Evolutionary conservation across 2,329 filamentous ascomycete genomes (phyloP).

Genomic region (Harringtonia aguacate): DNA sequence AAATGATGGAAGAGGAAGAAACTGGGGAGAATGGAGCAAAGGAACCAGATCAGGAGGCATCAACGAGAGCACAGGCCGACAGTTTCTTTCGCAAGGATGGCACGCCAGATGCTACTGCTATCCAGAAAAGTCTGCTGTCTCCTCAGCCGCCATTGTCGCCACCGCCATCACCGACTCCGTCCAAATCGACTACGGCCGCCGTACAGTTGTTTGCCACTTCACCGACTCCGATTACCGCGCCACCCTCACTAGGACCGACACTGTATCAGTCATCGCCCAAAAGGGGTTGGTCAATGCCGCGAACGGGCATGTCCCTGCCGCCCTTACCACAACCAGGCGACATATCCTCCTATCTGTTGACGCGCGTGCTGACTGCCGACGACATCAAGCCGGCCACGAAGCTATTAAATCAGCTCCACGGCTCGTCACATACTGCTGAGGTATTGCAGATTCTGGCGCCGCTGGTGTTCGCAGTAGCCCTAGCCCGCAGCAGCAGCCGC

Average conservation of each 20-base stretch:
- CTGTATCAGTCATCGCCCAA: slow-evolving; percentile 16
- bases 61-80: not conserved
- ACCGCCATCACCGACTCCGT: slow-evolving; percentile 9
- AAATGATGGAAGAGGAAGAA: slow-evolving; percentile 36
- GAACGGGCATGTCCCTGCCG: slow-evolving; percentile 78
- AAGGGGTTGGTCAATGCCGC: slow-evolving; percentile 81
- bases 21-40: slow-evolving; percentile 41
- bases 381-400: slow-evolving; percentile 89
- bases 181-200: not conserved
- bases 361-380: slow-evolving; percentile 86
- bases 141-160: slow-evolving; percentile 10
- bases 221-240: not conserved
- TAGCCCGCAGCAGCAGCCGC: slow-evolving; percentile 41
- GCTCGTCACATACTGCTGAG: slow-evolving; percentile 67
- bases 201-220: too few relatives aligned
- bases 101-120: too few relatives aligned
- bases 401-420: slow-evolving; percentile 73
- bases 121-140: slow-evolving; percentile 12
- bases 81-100: too few relatives aligned
- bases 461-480: slow-evolving; percentile 72
- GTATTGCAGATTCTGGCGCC: slow-evolving; percentile 86
- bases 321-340: slow-evolving; percentile 71
- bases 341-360: slow-evolving; percentile 77
- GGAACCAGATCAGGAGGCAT: slow-evolving; percentile 26
- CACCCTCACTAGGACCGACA: slow-evolving; percentile 6